Evolutionary conservation across 495 filamentous ascomycete genomes (phyloP).

Genomic region (Amniculicola lignicola): DNA sequence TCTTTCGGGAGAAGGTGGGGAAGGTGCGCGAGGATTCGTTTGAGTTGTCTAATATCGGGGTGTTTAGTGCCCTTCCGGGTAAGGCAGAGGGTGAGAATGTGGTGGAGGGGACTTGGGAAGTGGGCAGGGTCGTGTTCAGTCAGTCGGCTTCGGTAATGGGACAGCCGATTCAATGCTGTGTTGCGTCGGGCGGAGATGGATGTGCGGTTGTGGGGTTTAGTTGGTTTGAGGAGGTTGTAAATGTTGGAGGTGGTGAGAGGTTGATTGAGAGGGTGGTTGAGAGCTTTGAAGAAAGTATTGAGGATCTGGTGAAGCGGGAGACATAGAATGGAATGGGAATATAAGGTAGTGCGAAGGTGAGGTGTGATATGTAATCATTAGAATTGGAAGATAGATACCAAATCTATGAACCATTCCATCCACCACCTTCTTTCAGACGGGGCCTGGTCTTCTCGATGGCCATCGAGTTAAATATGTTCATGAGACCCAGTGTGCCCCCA

Average conservation of each 20-base stretch:
- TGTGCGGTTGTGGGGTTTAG: constrained; percentile 41
- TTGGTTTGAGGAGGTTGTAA: constrained; percentile 34
- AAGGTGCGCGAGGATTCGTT: constrained; percentile 38
- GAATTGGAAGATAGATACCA: no score
- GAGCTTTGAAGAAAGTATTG: no score
- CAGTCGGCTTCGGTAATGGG: constrained; percentile 49
- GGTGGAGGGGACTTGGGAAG: constrained; percentile 22
- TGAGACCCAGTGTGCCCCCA: no score
- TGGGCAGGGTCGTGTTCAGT: constrained; percentile 46
- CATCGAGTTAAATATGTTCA: no score
- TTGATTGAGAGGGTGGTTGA: constrained; percentile 3
- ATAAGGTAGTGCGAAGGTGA: no score
- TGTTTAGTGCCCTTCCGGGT: constrained; percentile 28
- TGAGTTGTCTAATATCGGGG: constrained; percentile 50
- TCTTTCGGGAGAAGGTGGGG: constrained; percentile 42
- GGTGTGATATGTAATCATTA: no score
- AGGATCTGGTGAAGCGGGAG: no score
- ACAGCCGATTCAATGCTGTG: constrained; percentile 42
- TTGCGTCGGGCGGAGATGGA: constrained; percentile 40
- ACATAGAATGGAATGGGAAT: no score
- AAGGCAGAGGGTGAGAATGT: constrained; percentile 2
- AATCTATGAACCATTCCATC: no score
- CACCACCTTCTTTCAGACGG: no score
- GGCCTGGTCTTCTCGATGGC: no score
- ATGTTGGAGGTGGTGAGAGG: not conserved